Conservation (phyloP, 2,329 filamentous ascomycete species). For the Truncatella angustata region DNA sequence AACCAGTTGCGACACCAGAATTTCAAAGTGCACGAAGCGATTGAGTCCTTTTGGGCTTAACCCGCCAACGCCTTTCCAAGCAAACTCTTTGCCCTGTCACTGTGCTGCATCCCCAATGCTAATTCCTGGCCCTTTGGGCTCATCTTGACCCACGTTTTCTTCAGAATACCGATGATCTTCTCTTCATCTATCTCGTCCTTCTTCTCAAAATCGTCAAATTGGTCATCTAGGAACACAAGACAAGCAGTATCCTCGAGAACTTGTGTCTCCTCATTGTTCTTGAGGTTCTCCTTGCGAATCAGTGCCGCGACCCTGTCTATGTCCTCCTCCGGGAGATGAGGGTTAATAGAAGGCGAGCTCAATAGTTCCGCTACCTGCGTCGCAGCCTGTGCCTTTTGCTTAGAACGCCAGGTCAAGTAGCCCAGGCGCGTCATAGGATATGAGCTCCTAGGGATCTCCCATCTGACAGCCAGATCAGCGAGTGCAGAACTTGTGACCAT, state of each 20-base stretch:
- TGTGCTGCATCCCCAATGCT: constrained; percentile 65
- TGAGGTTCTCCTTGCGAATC: constrained; percentile 75
- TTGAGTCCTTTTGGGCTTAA: not conserved
- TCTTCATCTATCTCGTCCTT: constrained; percentile 67
- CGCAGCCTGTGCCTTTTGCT: constrained; percentile 66
- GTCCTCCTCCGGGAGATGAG: constrained; percentile 45
- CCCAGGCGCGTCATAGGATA: constrained; percentile 75
- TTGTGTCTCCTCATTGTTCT: constrained; percentile 65
- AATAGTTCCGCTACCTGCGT: constrained; percentile 55
- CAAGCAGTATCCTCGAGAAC: constrained; percentile 83
- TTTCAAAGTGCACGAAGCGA: not conserved
- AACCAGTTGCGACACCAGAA: not conserved
- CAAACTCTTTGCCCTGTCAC: constrained; percentile 58
- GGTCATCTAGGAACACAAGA: constrained; percentile 82
- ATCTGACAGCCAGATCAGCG: constrained; percentile 38
- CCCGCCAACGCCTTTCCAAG: constrained; percentile 61
- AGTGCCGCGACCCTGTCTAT: constrained; percentile 64
- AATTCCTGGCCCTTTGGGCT: constrained; percentile 58
- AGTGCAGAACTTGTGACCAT: not conserved
- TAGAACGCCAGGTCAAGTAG: constrained; percentile 77
- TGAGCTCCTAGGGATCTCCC: constrained; percentile 73
- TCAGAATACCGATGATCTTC: constrained; percentile 70
- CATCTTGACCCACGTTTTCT: constrained; percentile 79
- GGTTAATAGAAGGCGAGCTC: constrained; percentile 31
- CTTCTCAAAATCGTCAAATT: constrained; percentile 76